These are phyloP conservation scores for Solanum hybrid DNA, from an alignment of 305 asterid genomes.

Conservation along the genomic window DNA sequence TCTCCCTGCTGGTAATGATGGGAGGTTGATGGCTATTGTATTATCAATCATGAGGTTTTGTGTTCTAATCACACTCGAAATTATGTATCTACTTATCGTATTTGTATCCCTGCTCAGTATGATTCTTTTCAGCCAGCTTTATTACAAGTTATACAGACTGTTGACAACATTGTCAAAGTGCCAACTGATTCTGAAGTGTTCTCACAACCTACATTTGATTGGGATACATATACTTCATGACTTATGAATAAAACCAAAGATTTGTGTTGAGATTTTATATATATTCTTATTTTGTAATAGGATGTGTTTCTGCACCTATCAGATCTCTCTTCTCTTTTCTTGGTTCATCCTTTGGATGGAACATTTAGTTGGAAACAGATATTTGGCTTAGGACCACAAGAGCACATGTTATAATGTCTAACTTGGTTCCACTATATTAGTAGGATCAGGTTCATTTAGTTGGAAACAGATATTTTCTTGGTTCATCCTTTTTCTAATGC, in stretches of 20 bases:
- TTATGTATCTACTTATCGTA: no score
- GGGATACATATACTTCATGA: conserved; percentile 76
- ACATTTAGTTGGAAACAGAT: not conserved
- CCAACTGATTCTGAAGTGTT: conserved; percentile 85
- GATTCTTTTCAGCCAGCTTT: conserved; percentile 60
- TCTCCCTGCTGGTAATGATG: conserved; percentile 98
- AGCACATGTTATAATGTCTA: not conserved
- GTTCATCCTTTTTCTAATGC: no score
- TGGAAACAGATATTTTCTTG: no score
- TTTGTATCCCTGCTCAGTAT: no score
- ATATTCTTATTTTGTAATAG: not conserved
- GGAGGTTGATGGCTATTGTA: conserved; percentile 90
- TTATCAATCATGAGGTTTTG: conserved; percentile 73
- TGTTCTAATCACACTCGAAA: no score
- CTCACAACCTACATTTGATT: conserved; percentile 85
- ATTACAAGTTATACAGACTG: conserved; percentile 68
- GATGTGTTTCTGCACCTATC: not conserved
- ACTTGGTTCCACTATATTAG: not conserved
- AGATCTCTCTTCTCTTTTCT: not conserved
- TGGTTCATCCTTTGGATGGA: not conserved
- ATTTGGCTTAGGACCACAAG: not conserved
- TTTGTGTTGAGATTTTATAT: not conserved
- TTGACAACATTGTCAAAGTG: conserved; percentile 56
- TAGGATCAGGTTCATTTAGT: not conserved
- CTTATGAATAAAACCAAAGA: not conserved